Percentiles rank a stretch among this genome's conserved stretches.
Conservation (phyloP, 768 basidiomycete genomes). For the Hygrocybe coccinea region DNA sequence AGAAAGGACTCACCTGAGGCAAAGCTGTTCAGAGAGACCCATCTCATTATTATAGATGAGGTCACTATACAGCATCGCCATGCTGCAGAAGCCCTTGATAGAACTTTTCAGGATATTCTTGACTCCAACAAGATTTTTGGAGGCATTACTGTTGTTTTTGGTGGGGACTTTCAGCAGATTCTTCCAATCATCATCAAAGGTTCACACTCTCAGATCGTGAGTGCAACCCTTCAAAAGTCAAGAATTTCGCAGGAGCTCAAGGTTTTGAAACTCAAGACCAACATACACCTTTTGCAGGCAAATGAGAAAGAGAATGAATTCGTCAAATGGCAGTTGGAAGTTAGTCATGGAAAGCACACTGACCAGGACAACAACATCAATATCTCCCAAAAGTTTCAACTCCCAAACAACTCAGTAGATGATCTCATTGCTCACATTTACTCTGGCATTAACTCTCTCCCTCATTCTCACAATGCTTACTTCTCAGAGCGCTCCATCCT, state of each 20-base stretch:
- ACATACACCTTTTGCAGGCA: too few species aligned
- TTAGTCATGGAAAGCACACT: conserved; percentile 30
- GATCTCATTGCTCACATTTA: too few species aligned
- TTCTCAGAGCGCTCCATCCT: too few species aligned
- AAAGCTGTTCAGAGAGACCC: conserved; percentile 28
- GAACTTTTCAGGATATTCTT: too few species aligned
- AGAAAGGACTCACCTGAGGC: conserved; percentile 27
- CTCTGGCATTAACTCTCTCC: too few species aligned
- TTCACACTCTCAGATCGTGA: conserved; percentile 34
- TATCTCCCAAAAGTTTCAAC: too few species aligned
- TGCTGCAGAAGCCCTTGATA: conserved; percentile 39
- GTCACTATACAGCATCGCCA: conserved; percentile 33
- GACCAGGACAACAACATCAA: conserved; percentile 18
- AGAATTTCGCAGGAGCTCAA: conserved; percentile 33
- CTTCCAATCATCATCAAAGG: conserved; percentile 42
- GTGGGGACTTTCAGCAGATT: too few species aligned
- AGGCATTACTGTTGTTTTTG: too few species aligned
- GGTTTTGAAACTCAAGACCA: conserved; percentile 32
- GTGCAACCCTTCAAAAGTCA: conserved; percentile 32
- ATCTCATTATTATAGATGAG: conserved; percentile 45
- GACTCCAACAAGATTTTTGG: too few species aligned
- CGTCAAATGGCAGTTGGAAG: conserved; percentile 34
- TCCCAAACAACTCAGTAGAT: too few species aligned
- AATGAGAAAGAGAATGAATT: too few species aligned
- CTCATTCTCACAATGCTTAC: too few species aligned